Percentiles rank a stretch among this genome's conserved stretches.
These are phyloP conservation scores for Euphorbia peplus DNA, from an alignment of 345 rosid genomes.

Conservation along the genomic window DNA sequence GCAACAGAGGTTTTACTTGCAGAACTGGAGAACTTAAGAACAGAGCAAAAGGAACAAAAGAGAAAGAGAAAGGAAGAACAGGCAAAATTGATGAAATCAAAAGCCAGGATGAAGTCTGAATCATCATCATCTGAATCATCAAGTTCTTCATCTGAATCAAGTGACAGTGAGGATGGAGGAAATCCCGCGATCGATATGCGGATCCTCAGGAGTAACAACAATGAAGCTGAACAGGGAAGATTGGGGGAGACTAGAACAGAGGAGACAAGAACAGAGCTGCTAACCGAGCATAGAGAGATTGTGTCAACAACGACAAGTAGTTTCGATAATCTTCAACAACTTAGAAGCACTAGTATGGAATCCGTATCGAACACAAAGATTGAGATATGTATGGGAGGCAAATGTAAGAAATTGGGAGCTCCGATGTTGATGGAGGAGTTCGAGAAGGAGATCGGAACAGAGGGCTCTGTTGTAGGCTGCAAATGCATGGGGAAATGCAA, in stretches of 20 bases:
- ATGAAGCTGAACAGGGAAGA: background rate
- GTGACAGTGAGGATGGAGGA: constrained; percentile 18
- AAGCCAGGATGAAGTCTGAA: background rate
- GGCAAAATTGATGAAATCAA: background rate
- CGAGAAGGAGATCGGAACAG: constrained; percentile 7
- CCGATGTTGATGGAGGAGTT: constrained; percentile 17
- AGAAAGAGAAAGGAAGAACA: constrained; percentile 12
- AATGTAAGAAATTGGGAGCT: constrained; percentile 24
- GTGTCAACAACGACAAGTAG: background rate
- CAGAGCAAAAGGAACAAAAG: constrained; percentile 16
- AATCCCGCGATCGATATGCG: background rate
- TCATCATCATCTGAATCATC: constrained; percentile 19
- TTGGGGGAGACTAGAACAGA: background rate
- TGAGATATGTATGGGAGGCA: constrained; percentile 33
- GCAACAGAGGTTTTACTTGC: constrained; percentile 19
- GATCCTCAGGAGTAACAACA: background rate
- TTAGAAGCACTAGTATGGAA: background rate
- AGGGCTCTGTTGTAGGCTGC: constrained; percentile 19
- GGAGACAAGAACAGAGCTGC: too few relatives aligned
- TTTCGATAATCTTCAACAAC: background rate
- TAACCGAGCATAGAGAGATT: too few relatives aligned
- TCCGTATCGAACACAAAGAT: constrained; percentile 9
- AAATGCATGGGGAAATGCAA: constrained; percentile 29
- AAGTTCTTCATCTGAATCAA: constrained; percentile 20
- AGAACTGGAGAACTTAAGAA: constrained; percentile 10